phyloP scores from a whole-genome alignment of 2,329 filamentous ascomycete genomes.

The Colletotrichum simmondsii region DNA sequence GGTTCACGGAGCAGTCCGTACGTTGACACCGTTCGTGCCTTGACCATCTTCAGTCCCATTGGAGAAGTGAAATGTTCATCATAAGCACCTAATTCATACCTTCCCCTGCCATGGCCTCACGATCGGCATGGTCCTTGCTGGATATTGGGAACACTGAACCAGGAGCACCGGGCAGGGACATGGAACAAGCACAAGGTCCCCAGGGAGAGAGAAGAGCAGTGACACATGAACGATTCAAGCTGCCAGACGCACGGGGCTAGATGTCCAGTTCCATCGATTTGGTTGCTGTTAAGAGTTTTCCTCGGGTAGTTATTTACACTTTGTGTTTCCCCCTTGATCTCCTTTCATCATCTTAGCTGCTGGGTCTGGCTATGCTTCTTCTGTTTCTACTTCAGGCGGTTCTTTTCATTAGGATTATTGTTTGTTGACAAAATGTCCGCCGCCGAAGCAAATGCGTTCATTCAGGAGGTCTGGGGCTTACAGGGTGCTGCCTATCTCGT shows the following conservation, averaged over 20 bases:
- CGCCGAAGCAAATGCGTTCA: constrained; percentile 18
- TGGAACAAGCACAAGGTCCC: not conserved
- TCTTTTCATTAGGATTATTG: accelerated
- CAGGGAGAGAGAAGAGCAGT: not conserved
- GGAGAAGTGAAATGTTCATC: not conserved
- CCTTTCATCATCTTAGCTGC: not conserved
- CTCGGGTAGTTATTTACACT: not conserved
- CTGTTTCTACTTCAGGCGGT: not conserved
- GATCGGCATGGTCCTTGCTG: constrained; percentile 1
- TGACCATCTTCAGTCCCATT: not conserved
- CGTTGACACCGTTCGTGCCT: not conserved
- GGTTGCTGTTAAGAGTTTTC: not conserved
- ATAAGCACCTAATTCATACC: not conserved
- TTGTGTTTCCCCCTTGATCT: no score
- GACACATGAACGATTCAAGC: not conserved
- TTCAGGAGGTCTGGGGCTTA: constrained; percentile 34
- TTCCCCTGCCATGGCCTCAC: not conserved
- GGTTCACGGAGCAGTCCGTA: not conserved
- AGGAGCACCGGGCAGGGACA: not conserved
- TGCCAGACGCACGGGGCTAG: not conserved
- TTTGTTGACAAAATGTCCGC: constrained; percentile 12
- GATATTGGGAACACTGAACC: not conserved
- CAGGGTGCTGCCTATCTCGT: constrained; percentile 29
- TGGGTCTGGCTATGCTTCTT: not conserved
- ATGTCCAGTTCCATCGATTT: not conserved